Base-by-base conservation (phyloP, 306 rosid species). In the Leucaena leucocephala region DNA sequence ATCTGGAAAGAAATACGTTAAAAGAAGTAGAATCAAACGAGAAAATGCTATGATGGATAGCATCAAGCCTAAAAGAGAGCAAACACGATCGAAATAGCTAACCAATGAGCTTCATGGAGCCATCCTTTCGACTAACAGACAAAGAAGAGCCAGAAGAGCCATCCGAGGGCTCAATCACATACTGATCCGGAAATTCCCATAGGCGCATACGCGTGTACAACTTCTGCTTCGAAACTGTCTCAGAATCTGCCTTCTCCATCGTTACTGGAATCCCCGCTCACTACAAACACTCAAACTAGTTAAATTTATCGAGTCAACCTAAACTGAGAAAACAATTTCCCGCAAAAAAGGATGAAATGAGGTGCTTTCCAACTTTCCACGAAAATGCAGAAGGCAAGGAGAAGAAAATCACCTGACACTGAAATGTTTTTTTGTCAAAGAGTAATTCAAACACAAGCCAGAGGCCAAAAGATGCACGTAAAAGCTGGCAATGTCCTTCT, bases 141-240 rank as follows among this genome's bases (percentile, higher is more conserved):
- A 91, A 82, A 69, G 90, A 90, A 57, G 96, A 88, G 81, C 91
- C 93, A 74, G 85, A 87, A 82, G 97, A 89, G 44, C 97, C 99
- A 86, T 95, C 99, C 15, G 97, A 93, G 19, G 99, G 98, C 85
- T 95, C 97, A 58, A 93, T 75, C 68, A 93, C 94, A 79, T 83
- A 91, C 88, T 89, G 96, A 84, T 91, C 93, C n/a, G 96, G 91
- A 81, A 91, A 91, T 81, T 91, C 98, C 99, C 99, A 95, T 22
- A 95, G 87, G 35, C 97, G 87, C 99, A 95, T 88, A 40, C 94
- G 86, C 22, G 96, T 81, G 84, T 91, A 93, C 36, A 95, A 87
- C 90, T 95, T 95, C 75, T 84, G 98, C 82, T 82, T 89, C 27
- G 94, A 89, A 76, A 91, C 98, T 50, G 91, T 89, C 84, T 68